A percentile compares a stretch with the other conserved stretches of the same genome.
Evolutionary conservation across 331 rosid genomes (phyloP).

Genomic region (Spiraea crenata): DNA sequence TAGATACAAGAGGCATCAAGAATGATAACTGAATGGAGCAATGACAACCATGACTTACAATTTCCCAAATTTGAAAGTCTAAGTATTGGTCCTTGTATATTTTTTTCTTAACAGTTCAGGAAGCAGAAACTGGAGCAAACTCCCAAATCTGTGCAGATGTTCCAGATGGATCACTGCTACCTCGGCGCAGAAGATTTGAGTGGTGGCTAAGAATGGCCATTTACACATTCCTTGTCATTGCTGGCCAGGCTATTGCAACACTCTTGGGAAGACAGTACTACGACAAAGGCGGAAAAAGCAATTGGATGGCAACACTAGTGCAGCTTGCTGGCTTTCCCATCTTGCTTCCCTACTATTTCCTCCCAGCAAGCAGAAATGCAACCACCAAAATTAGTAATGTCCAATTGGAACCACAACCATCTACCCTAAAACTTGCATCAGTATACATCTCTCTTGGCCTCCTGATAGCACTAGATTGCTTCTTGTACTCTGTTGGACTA

Average conservation of each 20-base stretch:
- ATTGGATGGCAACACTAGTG: constrained; percentile 56
- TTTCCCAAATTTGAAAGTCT: too few relatives aligned
- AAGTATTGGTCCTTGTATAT: background rate
- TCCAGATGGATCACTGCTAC: background rate
- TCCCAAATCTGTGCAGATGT: background rate
- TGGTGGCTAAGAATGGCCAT: constrained; percentile 32
- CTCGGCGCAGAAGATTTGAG: background rate
- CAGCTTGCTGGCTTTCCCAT: constrained; percentile 58
- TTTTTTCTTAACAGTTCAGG: constrained; percentile 11
- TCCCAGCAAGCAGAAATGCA: constrained; percentile 30
- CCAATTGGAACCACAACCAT: constrained; percentile 30
- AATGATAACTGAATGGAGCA: too few relatives aligned
- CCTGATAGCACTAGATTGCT: constrained; percentile 33
- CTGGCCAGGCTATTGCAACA: constrained; percentile 41
- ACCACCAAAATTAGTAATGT: background rate
- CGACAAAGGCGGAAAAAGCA: constrained; percentile 60
- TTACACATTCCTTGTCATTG: constrained; percentile 29
- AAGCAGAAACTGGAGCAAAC: constrained; percentile 14
- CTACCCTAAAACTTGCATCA: constrained; percentile 33
- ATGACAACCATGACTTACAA: too few relatives aligned
- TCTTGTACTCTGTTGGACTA: constrained; percentile 51
- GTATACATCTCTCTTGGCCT: constrained; percentile 51
- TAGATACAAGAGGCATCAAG: too few relatives aligned
- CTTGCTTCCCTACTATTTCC: constrained; percentile 45
- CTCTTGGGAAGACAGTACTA: constrained; percentile 50